Conservation (phyloP, 2,329 filamentous ascomycete species). For the Aspergillus luchuensis region DNA sequence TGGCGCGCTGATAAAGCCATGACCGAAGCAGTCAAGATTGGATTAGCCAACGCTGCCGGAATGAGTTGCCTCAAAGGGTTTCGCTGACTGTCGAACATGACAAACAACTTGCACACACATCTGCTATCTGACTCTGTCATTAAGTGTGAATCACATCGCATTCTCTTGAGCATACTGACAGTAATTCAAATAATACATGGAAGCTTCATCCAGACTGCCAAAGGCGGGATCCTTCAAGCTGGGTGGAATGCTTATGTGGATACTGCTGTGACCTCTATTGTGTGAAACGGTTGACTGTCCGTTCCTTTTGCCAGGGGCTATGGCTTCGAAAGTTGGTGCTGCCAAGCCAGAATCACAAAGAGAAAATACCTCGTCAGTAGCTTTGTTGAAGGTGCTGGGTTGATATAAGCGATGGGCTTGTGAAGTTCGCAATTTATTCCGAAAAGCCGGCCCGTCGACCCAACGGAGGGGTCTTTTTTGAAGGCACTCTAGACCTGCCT, state of each 20-base stretch:
- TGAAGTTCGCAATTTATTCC: constrained; percentile 25
- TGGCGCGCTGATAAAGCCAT: constrained; percentile 37
- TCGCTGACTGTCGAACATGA: constrained; percentile 36
- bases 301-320: background rate
- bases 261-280: no score
- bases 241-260: background rate
- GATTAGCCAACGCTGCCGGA: constrained; percentile 28
- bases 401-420: background rate
- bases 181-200: constrained; percentile 37
- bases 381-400: no score
- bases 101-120: constrained; percentile 34
- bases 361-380: no score
- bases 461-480: constrained; percentile 36
- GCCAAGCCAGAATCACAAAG: background rate
- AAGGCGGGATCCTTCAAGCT: constrained; percentile 21
- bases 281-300: no score
- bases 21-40: constrained; percentile 30
- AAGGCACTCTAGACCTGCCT: constrained; percentile 36
- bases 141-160: background rate
- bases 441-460: constrained; percentile 36
- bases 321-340: background rate
- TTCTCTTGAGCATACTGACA: constrained; percentile 25
- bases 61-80: constrained; percentile 38
- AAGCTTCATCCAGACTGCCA: constrained; percentile 20
- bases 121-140: constrained; percentile 28